A percentile compares a stretch with the other conserved stretches of the same genome.
phyloP scores from a whole-genome alignment of 257 asterid genomes.

The Ocimum tenuiflorum region DNA sequence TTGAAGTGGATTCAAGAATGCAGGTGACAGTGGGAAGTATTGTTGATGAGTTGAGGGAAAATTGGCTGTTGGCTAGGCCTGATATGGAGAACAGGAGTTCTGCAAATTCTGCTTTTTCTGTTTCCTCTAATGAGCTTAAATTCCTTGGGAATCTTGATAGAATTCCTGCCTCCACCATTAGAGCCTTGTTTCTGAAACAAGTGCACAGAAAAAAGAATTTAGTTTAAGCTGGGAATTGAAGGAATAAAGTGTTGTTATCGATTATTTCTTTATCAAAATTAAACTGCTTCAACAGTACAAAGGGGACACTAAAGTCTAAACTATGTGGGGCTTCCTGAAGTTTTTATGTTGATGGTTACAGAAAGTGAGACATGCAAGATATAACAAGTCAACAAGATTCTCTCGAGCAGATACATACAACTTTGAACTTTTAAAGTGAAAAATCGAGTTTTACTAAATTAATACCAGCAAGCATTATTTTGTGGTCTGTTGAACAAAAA shows the following conservation, averaged over 20 bases:
- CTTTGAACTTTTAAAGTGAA: too few relatives aligned
- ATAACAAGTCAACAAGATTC: too few relatives aligned
- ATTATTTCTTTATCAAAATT: background rate
- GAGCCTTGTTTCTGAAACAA: constrained; percentile 73
- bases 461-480: too few relatives aligned
- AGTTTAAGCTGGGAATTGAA: background rate
- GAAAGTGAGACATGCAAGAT: too few relatives aligned
- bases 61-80: constrained; percentile 45
- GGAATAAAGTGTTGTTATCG: background rate
- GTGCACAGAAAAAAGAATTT: too few relatives aligned
- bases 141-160: constrained; percentile 48
- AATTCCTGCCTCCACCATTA: constrained; percentile 83
- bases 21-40: constrained; percentile 37
- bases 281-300: background rate
- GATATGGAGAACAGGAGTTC: constrained; percentile 57
- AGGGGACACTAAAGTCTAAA: background rate
- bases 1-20: constrained; percentile 46
- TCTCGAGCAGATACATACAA: too few relatives aligned
- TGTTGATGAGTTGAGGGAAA: constrained; percentile 37
- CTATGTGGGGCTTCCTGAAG: background rate
- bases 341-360: constrained; percentile 2
- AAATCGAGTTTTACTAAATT: too few relatives aligned
- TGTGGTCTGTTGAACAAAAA: too few relatives aligned
- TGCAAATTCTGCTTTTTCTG: constrained; percentile 41
- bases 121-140: constrained; percentile 32